These are phyloP conservation scores for Phytophthora cajani DNA, from an alignment of 352 stramenopile species.

Conservation along the genomic window DNA sequence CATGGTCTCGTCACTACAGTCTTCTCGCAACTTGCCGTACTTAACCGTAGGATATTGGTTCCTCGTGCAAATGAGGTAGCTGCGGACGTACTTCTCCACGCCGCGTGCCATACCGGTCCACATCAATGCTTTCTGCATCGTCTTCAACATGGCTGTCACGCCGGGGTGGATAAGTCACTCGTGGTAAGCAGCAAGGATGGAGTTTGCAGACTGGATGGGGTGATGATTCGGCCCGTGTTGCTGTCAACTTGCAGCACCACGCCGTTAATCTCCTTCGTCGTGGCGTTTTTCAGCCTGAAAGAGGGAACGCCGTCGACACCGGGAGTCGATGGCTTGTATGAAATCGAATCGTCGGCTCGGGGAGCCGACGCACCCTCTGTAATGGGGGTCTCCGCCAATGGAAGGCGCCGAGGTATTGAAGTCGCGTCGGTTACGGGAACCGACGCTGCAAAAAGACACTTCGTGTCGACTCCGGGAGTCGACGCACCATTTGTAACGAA, in stretches of 20 bases:
- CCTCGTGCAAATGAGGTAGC: background rate
- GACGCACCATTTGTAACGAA: too few relatives aligned
- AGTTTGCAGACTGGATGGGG: background rate
- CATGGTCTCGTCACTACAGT: background rate
- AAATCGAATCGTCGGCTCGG: too few relatives aligned
- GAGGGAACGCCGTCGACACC: too few relatives aligned
- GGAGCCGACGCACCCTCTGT: too few relatives aligned
- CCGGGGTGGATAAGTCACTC: conserved; percentile 2
- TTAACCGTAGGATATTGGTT: background rate
- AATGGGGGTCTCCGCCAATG: too few relatives aligned
- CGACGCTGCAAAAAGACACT: too few relatives aligned
- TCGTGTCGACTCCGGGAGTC: too few relatives aligned
- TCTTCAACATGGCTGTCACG: background rate
- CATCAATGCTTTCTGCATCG: background rate
- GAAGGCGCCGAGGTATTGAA: too few relatives aligned
- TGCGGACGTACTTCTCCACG: background rate
- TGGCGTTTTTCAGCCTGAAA: background rate
- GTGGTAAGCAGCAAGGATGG: background rate
- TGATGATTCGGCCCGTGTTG: background rate
- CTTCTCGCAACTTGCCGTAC: background rate
- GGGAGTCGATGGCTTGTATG: too few relatives aligned
- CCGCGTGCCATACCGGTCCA: background rate
- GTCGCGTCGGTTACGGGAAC: too few relatives aligned
- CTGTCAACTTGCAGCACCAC: background rate
- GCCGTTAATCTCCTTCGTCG: background rate